Percentiles rank a stretch among this genome's conserved stretches.
These are phyloP conservation scores for Phytopythium vexans DNA, from an alignment of 352 stramenopile genomes.

Conservation along the genomic window DNA sequence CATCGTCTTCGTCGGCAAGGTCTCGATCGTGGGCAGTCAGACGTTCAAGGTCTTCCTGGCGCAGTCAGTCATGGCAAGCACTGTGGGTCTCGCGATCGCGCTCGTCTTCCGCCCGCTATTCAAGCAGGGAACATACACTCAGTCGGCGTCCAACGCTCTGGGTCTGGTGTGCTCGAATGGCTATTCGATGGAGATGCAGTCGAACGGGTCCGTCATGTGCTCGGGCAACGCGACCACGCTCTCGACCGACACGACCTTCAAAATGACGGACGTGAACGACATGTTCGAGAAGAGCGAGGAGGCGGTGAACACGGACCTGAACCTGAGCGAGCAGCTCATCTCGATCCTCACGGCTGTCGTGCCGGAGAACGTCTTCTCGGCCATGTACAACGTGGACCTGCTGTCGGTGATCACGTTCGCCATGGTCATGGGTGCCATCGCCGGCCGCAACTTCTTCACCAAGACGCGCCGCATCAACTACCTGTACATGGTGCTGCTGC, in stretches of 20 bases:
- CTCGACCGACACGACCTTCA: conserved; percentile 2
- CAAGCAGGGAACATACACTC: conserved; percentile 16
- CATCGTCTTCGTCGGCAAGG: conserved; percentile 72
- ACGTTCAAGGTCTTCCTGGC: conserved; percentile 58
- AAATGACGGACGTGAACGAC: conserved; percentile 41
- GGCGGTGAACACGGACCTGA: conserved; percentile 36
- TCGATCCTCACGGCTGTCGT: conserved; percentile 53
- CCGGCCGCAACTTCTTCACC: conserved; percentile 54
- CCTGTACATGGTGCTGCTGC: conserved; percentile 61
- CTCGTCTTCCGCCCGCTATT: conserved; percentile 58
- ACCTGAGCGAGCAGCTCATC: conserved; percentile 58
- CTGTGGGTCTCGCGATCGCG: conserved; percentile 49
- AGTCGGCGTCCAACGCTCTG: conserved; percentile 26
- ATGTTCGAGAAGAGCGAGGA: conserved; percentile 44
- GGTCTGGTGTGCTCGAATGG: conserved; percentile 51
- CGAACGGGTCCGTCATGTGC: conserved; percentile 28
- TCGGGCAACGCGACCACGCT: conserved; percentile 10
- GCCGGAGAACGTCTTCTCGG: conserved; percentile 58
- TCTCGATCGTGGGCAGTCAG: conserved; percentile 56
- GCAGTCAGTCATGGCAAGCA: conserved; percentile 46
- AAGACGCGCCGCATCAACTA: conserved; percentile 62
- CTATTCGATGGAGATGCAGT: conserved; percentile 24
- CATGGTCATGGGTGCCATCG: conserved; percentile 59
- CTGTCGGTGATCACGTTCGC: conserved; percentile 69
- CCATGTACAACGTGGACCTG: conserved; percentile 47